Base-by-base conservation (phyloP, 371 early-diverging fungal species). In the Choanephora cucurbitarum region DNA sequence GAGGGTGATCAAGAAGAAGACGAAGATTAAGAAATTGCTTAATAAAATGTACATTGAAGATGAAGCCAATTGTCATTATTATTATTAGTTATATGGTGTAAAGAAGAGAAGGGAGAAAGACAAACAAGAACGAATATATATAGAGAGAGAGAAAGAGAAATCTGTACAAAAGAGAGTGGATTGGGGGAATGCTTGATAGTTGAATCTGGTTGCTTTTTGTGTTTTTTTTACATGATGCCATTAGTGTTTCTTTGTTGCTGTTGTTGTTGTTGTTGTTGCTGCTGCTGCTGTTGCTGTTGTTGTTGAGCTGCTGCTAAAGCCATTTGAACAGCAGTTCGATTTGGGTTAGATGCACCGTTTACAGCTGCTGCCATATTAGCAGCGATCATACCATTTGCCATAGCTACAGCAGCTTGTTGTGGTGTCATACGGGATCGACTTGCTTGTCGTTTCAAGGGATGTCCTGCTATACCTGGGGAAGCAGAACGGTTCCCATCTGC, bases 341-440 rank as follows among this genome's bases (percentile, higher is more conserved):
- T 63, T 17, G 55, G 62, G 37, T 55, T 57, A 18, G 63, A 43
- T 2, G 60, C 45, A 17, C 60, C 66, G 49, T 67, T 72, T 11
- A 75, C 72, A n/a, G 53, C 70, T 28, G 75, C 75, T n/a, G 65
- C 62, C 62, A 69, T 60, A 48, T 73, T 69, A 15, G 71, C 71
- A 10, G 67, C 73, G 42, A 73, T 60, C 71, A 73, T 69, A 24
- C 66, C 71, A 46, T 70, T 76, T 1, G 77, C 56, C 77, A 73
- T 76, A 31, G 70, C 71, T 1, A 70, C 62, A 9, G 73, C 70
- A 37, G 67, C 68, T 47, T 76, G 71, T 56, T 71, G 69, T 11
- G 77, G 75, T 1, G 72, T 75, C 60, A 68, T 53, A 28, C 58
- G 60, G 18, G 67, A 64, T 23, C 75, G 60, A 21, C 71, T 70